A percentile compares a stretch with the other conserved stretches of the same genome.
phyloP scores from a whole-genome alignment of 805 yeast genomes.

The Wickerhamomyces rabaulensis region DNA sequence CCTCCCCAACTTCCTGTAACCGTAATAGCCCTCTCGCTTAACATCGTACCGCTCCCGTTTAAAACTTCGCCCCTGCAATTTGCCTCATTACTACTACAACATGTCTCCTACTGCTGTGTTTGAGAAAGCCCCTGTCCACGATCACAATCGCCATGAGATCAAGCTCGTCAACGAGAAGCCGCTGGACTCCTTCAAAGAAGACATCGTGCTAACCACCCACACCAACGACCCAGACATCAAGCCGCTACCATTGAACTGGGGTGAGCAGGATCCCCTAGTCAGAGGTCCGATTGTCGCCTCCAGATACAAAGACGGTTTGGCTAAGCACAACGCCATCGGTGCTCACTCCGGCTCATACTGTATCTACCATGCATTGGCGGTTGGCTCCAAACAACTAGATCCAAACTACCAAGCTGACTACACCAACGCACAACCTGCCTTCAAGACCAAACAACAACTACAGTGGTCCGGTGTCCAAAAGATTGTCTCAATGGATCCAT shows the following conservation, averaged over 20 bases:
- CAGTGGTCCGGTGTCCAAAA: conserved; percentile 53
- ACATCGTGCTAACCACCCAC: conserved; percentile 46
- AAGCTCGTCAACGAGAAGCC: conserved; percentile 18
- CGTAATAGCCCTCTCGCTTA: no score
- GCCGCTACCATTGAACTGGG: conserved; percentile 52
- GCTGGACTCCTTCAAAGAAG: conserved; percentile 14
- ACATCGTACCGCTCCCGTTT: not conserved
- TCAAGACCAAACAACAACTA: conserved; percentile 45
- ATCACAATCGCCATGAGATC: conserved; percentile 10
- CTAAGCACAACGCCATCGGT: conserved; percentile 58
- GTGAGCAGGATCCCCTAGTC: conserved; percentile 37
- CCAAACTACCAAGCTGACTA: conserved; percentile 51
- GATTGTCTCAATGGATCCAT: conserved; percentile 62
- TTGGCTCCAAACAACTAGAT: conserved; percentile 54
- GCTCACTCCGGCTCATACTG: conserved; percentile 62
- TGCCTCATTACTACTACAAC: not conserved
- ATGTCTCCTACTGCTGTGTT: conserved; percentile 27
- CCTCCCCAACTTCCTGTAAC: not conserved
- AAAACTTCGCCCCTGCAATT: not conserved
- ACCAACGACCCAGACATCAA: conserved; percentile 43
- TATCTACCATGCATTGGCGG: conserved; percentile 60
- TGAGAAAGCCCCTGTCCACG: conserved; percentile 7
- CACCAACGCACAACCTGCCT: conserved; percentile 60
- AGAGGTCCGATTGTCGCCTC: conserved; percentile 59
- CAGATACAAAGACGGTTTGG: conserved; percentile 41